A percentile compares a stretch with the other conserved stretches of the same genome.
phyloP scores from a whole-genome alignment of 176 grass and related monocot species.

The Oryza nivara region DNA sequence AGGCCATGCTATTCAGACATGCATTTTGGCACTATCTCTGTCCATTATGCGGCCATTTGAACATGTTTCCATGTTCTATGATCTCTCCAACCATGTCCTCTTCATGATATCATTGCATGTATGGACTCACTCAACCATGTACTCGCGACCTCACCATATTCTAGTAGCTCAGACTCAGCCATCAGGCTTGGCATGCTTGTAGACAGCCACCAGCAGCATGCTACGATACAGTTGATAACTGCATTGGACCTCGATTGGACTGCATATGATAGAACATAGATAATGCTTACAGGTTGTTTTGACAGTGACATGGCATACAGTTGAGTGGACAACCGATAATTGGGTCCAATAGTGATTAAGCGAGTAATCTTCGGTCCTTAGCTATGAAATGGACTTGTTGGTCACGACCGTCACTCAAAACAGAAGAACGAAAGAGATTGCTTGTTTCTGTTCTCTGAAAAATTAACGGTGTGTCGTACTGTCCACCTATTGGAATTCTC shows the following conservation, averaged over 20 bases:
- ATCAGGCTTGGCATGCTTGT: conserved; percentile 41
- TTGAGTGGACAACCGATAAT: not conserved
- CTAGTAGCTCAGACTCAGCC: conserved; percentile 27
- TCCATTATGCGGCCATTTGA: conserved; percentile 19
- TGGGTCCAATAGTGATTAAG: not conserved
- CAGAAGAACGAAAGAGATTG: not conserved
- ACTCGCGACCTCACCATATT: too few relatives aligned
- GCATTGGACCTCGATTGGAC: conserved; percentile 3
- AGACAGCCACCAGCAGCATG: conserved; percentile 1
- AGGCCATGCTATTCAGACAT: conserved; percentile 13
- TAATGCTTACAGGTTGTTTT: conserved; percentile 28
- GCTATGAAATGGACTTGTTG: not conserved
- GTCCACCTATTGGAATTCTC: too few relatives aligned
- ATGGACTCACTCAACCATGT: not conserved
- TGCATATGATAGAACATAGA: not conserved
- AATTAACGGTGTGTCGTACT: not conserved
- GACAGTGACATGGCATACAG: conserved; percentile 23
- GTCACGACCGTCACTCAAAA: not conserved
- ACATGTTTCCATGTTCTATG: conserved; percentile 12
- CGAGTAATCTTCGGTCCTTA: not conserved
- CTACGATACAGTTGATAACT: conserved; percentile 4
- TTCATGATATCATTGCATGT: conserved; percentile 28
- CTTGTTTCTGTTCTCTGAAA: too few relatives aligned
- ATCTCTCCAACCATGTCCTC: conserved; percentile 3
- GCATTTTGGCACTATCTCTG: conserved; percentile 28